Base-by-base conservation (phyloP, 192 early-diverging fungal species). In the Coemansia sp. region DNA sequence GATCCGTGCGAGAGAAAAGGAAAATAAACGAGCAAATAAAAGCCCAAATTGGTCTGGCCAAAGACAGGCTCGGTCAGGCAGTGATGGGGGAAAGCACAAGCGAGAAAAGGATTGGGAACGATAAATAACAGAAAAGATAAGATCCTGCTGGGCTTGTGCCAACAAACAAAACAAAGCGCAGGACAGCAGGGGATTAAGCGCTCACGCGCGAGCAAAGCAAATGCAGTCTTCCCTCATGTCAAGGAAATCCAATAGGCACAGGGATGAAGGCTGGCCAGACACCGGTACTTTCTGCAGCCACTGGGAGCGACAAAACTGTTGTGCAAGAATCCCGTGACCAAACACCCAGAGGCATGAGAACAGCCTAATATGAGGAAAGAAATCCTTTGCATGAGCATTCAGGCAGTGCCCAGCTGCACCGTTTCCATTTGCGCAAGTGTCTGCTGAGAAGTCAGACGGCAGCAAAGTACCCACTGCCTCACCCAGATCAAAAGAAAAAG, bases 1-100 rank as follows among this genome's bases (percentile, higher is more conserved):
- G 28, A 54, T 54, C 25, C 28, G 52, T 54, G 52, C 52, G 28
- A 54, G 28, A 54, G 40, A 12, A 60, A 60, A 34, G 59, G 46
- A 49, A 25, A 60, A 46, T 10, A 20, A 37, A 12, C 17, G 51
- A 28, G 52, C 52, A 26, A 54, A 54, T 54, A 31, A 54, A 31
- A 31, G 14, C 14, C 14, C 28, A n/a, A 21, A 54, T 54, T 24
- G 28, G 25, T 23, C 52, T 54, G 47, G 18, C 47, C 17, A 18
- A 15, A 48, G 18, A 48, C 20, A 18, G 47, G 18, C 47, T 48
- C 47, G 18, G 47, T 48, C n/a, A 21, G 12, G 18, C 47, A 2
- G 5, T 9, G 18, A 34, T 34, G 31, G 31, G 31, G 31, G 1
- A 34, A 34, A 34, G 31, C 31, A 34, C 31, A 34, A 34, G 31